Percentiles rank a stretch among this genome's conserved stretches.
These are phyloP conservation scores for Penicillium manginii DNA, from an alignment of 495 filamentous ascomycete species.

Conservation along the genomic window DNA sequence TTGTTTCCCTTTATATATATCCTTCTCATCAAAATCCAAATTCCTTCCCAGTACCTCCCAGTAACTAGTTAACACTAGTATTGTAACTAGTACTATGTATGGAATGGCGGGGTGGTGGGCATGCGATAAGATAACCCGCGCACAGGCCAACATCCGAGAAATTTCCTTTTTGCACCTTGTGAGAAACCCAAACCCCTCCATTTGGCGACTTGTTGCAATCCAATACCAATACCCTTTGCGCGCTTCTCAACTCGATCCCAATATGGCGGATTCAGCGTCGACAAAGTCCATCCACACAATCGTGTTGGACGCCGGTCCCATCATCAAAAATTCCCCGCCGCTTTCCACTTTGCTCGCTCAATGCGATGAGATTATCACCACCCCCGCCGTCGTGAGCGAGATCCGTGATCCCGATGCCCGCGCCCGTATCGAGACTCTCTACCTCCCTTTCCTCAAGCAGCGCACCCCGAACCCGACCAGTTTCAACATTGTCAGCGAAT, in stretches of 20 bases:
- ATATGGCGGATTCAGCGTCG: constrained; percentile 43
- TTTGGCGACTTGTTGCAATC: neutral
- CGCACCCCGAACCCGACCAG: constrained; percentile 74
- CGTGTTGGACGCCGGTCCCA: constrained; percentile 86
- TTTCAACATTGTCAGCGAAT: constrained; percentile 77
- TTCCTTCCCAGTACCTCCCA: too few species aligned
- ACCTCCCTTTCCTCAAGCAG: constrained; percentile 82
- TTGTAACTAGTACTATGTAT: too few species aligned
- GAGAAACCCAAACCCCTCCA: constrained; percentile 1
- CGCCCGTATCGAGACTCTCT: constrained; percentile 75
- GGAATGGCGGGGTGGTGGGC: neutral
- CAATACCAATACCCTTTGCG: neutral
- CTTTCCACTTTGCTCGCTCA: constrained; percentile 76
- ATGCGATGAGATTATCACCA: constrained; percentile 78
- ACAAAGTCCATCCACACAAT: constrained; percentile 81
- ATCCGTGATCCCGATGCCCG: constrained; percentile 86
- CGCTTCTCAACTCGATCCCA: constrained; percentile 7
- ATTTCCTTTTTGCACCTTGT: constrained; percentile 24
- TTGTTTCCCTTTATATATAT: too few species aligned
- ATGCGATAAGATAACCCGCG: constrained; percentile 35
- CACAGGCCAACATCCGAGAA: constrained; percentile 37
- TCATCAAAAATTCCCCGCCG: constrained; percentile 84
- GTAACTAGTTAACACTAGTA: too few species aligned
- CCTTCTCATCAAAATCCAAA: too few species aligned
- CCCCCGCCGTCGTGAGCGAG: constrained; percentile 84